Evolutionary conservation across 176 grass and related monocot genomes (phyloP), one percentile per base, ranked within the genome.

Genomic region (Oryza coarctata): DNA sequence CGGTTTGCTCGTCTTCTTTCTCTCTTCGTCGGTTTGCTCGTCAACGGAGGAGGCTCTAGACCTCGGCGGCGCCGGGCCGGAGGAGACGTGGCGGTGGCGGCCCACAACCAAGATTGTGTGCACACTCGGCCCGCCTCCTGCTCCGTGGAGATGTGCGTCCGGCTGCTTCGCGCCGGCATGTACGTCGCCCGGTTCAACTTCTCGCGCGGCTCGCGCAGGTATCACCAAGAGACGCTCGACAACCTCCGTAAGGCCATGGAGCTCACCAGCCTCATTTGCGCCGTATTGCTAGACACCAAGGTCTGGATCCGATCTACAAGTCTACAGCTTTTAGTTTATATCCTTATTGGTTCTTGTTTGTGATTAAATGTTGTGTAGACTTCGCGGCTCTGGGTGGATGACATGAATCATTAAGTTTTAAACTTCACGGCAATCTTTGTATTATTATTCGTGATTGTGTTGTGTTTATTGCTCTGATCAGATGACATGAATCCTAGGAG

Each of bases 271-370:
- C 78, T 97, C 41, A 85, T 94, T 61, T 97, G 94, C 89, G 94
- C 94, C 85, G 91, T 92, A 70, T 92, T 97, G 94, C 89, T 97
- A 55, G 91, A 97, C 86, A 97, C 94, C 6, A 97, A 97, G 94
- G 94, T 92, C 34, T 23, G 11, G 76, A 64, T 83, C 80, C 27
- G 75, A 83, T 83, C 31, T 90, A 27, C 32, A 33, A 33, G 32
- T 33, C 4, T 33, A 33, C 20, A 3, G 25, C 29, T 34, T 66
- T 15, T 31, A 17, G 9, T 43, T 43, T 6, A 57, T 68, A 1
- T 0, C 0, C 65, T 1, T 25, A 18, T n/a, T 45, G 7, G 1
- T 33, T 33, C 34, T 71, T 22, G 58, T 68, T 68, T 9, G 39
- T 4, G 60, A 72, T 57, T 71, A 2, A n/a, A 1, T 38, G 30